phyloP scores from a whole-genome alignment of 345 rosid species.

The Theobroma cacao region DNA sequence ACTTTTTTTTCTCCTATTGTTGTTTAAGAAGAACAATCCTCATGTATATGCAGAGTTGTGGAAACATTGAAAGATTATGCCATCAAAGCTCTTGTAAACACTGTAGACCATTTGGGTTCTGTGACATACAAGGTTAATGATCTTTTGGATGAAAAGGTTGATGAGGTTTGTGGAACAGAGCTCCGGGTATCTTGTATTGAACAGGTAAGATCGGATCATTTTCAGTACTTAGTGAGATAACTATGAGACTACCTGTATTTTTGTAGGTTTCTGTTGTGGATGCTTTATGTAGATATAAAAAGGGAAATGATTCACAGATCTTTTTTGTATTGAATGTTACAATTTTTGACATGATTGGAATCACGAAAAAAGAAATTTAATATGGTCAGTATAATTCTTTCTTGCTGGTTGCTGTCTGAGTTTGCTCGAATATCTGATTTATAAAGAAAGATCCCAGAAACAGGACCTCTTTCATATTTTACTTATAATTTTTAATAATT shows the following conservation, averaged over 20 bases:
- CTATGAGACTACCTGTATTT: neutral
- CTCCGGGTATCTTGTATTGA: conserved; percentile 78
- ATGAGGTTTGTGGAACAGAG: conserved; percentile 74
- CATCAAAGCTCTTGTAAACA: conserved; percentile 84
- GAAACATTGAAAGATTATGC: conserved; percentile 95
- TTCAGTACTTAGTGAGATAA: neutral
- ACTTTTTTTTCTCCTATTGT: neutral
- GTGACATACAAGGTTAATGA: conserved; percentile 85
- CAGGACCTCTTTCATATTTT: neutral
- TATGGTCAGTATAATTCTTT: neutral
- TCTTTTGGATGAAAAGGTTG: conserved; percentile 80
- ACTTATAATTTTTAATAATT: neutral
- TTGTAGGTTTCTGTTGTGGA: neutral
- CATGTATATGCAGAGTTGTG: conserved; percentile 56
- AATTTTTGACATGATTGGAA: neutral
- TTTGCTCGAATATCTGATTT: neutral
- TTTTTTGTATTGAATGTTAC: neutral
- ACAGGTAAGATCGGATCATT: conserved; percentile 50
- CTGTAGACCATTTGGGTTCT: conserved; percentile 95
- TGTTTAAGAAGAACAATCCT: conserved; percentile 8
- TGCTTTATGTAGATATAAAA: neutral
- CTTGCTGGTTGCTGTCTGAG: neutral
- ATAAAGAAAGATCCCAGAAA: neutral
- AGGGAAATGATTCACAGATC: neutral
- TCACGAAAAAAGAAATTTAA: neutral